These are phyloP conservation scores for Platanthera zijinensis DNA, from an alignment of 106 monocot species.

Conservation along the genomic window DNA sequence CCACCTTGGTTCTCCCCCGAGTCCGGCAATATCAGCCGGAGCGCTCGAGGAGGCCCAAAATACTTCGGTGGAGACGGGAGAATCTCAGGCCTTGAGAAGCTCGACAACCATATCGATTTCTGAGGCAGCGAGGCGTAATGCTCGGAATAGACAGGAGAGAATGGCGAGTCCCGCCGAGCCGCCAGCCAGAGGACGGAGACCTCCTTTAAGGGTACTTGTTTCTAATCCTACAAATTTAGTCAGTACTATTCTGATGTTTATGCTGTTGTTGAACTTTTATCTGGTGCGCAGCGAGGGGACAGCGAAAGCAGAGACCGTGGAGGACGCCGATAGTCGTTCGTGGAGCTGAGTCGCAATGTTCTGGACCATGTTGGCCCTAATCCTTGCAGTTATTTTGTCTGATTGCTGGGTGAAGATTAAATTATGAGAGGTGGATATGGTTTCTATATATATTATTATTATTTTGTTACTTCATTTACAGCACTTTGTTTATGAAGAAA, in stretches of 20 bases:
- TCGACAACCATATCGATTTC: conserved; percentile 37
- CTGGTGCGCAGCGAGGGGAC: background rate
- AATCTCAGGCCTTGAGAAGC: conserved; percentile 12
- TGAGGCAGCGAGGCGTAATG: conserved; percentile 33
- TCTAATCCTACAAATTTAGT: background rate
- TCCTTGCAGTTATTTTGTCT: no score
- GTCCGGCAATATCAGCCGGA: conserved; percentile 9
- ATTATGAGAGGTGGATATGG: no score
- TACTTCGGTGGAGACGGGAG: conserved; percentile 11
- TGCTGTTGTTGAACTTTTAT: background rate
- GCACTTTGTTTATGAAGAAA: no score
- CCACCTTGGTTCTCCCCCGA: conserved; percentile 16
- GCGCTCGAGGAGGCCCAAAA: conserved; percentile 17
- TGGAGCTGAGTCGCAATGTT: background rate
- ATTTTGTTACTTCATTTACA: no score
- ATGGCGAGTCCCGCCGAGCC: conserved; percentile 10
- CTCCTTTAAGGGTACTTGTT: background rate
- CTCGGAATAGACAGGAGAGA: conserved; percentile 25
- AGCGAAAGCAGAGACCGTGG: background rate
- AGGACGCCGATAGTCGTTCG: background rate
- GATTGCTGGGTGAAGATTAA: no score
- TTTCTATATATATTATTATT: no score
- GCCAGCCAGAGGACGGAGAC: background rate
- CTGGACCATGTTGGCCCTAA: no score
- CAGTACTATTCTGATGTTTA: background rate